Evolutionary conservation across 2,329 filamentous ascomycete species (phyloP).

Genomic region (Sarocladium brachiariae): DNA sequence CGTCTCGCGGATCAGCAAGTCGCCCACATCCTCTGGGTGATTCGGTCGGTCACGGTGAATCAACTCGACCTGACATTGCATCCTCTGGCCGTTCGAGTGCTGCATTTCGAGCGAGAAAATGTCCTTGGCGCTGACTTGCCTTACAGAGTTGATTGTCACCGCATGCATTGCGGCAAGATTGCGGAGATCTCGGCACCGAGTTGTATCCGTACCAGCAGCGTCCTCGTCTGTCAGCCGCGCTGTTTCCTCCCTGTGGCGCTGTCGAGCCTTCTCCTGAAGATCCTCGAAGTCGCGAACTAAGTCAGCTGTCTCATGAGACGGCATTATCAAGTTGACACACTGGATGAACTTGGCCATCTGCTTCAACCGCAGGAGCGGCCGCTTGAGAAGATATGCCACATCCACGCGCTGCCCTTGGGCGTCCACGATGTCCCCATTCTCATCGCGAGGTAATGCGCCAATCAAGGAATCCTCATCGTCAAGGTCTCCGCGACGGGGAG

Average conservation of each 20-base stretch:
- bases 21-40: constrained; percentile 62
- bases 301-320: constrained; percentile 37
- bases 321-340: constrained; percentile 51
- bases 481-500: constrained; percentile 49
- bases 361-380: constrained; percentile 81
- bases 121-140: constrained; percentile 84
- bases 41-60: constrained; percentile 73
- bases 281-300: constrained; percentile 52
- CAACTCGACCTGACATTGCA: constrained; percentile 84
- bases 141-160: constrained; percentile 64
- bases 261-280: constrained; percentile 70
- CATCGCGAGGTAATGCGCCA: constrained; percentile 53
- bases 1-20: constrained; percentile 90
- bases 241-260: constrained; percentile 54
- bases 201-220: constrained; percentile 75
- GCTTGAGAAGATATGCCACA: constrained; percentile 85
- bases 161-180: constrained; percentile 66
- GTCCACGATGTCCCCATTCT: constrained; percentile 60
- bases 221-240: constrained; percentile 78
- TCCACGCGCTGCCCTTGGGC: constrained; percentile 84
- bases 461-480: constrained; percentile 57
- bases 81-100: constrained; percentile 83
- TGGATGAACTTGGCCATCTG: constrained; percentile 80
- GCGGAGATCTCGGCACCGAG: constrained; percentile 69
- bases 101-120: constrained; percentile 77